Conservation (phyloP, 345 rosid genomes). For the Gossypium thurberi region DNA sequence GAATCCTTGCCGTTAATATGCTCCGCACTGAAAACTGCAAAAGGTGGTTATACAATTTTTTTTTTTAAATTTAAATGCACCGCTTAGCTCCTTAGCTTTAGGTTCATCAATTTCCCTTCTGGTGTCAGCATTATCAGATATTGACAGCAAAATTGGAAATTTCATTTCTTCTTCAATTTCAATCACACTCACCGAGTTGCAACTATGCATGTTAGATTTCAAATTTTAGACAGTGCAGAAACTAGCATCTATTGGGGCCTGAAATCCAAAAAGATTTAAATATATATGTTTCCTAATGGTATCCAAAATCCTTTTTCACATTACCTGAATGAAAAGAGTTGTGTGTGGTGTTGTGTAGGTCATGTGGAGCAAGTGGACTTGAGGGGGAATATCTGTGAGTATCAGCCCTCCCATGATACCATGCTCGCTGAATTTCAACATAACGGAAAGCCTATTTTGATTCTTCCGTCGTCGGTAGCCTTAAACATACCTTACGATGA, state of each 20-base stretch:
- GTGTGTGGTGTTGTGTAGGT: constrained; percentile 31
- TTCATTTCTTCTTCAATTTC: not conserved
- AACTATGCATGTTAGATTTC: not conserved
- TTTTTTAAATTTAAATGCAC: not conserved
- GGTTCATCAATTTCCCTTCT: not conserved
- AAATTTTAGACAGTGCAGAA: not conserved
- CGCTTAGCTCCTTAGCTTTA: not conserved
- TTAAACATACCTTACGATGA: constrained; percentile 58
- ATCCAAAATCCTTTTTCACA: not conserved
- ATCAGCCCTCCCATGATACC: constrained; percentile 29
- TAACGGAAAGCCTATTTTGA: constrained; percentile 52
- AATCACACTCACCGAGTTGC: not conserved
- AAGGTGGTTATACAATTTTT: constrained; percentile 32
- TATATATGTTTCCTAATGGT: not conserved
- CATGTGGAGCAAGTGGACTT: constrained; percentile 59
- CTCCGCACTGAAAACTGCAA: constrained; percentile 45
- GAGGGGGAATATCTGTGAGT: constrained; percentile 58
- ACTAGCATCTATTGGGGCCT: not conserved
- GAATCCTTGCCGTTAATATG: constrained; percentile 57
- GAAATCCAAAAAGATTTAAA: not conserved
- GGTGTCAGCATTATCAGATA: not conserved
- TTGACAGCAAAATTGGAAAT: not conserved
- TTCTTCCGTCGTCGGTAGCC: constrained; percentile 35
- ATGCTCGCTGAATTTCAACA: constrained; percentile 50
- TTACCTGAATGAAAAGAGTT: not conserved